These are phyloP conservation scores for Pyrus bretschneideri DNA, from an alignment of 306 rosid species.

Conservation along the genomic window DNA sequence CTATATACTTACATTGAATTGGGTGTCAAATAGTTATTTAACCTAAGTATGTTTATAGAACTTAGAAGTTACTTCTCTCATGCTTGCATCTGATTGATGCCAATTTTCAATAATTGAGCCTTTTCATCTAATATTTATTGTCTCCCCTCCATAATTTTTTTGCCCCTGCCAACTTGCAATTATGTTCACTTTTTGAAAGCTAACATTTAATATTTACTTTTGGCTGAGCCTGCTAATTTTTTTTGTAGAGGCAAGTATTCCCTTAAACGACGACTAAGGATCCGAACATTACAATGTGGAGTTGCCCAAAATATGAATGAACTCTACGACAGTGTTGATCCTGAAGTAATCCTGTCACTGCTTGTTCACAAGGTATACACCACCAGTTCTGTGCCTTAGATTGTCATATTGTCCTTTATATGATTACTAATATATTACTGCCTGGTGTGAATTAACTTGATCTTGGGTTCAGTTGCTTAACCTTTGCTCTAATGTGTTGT, in stretches of 20 bases:
- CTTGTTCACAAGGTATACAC: slow-evolving; percentile 82
- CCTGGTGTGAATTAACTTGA: neutral
- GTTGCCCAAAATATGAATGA: slow-evolving; percentile 68
- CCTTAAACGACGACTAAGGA: slow-evolving; percentile 75
- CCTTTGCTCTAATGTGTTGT: neutral
- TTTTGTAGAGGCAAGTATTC: slow-evolving; percentile 60
- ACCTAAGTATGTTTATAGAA: neutral
- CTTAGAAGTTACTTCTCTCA: neutral
- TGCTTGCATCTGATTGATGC: neutral
- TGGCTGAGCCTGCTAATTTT: slow-evolving; percentile 15
- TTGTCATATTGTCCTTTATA: neutral
- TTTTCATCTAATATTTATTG: neutral
- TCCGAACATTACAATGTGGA: slow-evolving; percentile 75
- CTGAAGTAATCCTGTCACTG: slow-evolving; percentile 76
- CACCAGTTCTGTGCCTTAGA: neutral
- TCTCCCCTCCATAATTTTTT: neutral
- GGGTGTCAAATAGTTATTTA: neutral
- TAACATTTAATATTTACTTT: neutral
- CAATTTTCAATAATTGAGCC: neutral
- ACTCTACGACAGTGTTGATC: slow-evolving; percentile 84
- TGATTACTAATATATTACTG: neutral
- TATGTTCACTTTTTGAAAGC: slow-evolving; percentile 4
- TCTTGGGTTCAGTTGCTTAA: neutral
- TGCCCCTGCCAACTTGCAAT: slow-evolving; percentile 3
- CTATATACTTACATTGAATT: neutral